Evolutionary conservation across 441 rosid species (phyloP).

Genomic region (Omphalea diandra): DNA sequence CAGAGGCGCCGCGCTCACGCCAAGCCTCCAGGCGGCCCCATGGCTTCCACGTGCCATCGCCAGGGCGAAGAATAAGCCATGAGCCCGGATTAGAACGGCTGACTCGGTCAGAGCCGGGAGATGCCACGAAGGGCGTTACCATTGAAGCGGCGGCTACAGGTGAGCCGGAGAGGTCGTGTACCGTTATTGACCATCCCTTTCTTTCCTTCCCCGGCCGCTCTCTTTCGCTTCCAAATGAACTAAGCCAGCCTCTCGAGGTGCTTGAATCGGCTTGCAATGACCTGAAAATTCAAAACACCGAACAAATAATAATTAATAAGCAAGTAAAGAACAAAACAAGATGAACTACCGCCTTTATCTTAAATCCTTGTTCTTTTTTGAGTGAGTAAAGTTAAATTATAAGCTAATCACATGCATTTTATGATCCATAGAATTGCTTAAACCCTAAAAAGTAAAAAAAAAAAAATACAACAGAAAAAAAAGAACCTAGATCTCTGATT

Average conservation of each 20-base stretch:
- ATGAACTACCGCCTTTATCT: neutral
- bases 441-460: neutral
- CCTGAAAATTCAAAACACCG: constrained; percentile 28
- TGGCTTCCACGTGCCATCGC: constrained; percentile 84
- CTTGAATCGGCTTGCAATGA: constrained; percentile 56
- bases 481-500: constrained; percentile 67
- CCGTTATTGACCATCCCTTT: constrained; percentile 90
- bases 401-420: neutral
- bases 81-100: constrained; percentile 87
- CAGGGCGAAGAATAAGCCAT: constrained; percentile 89
- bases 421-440: constrained; percentile 7
- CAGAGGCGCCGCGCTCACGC: constrained; percentile 74
- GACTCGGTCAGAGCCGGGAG: constrained; percentile 86
- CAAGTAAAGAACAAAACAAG: neutral
- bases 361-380: neutral
- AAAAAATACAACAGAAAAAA: constrained; percentile 1
- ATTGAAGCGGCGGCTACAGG: constrained; percentile 88
- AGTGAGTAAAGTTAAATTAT: constrained; percentile 8
- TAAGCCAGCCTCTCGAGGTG: constrained; percentile 61
- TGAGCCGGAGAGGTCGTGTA: constrained; percentile 85
- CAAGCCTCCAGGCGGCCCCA: constrained; percentile 96
- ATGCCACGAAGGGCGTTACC: constrained; percentile 86
- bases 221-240: constrained; percentile 76
- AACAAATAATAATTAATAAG: neutral
- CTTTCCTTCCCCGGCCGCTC: constrained; percentile 73